Conservation (phyloP, 345 rosid species). For the Gossypium stocksii region DNA sequence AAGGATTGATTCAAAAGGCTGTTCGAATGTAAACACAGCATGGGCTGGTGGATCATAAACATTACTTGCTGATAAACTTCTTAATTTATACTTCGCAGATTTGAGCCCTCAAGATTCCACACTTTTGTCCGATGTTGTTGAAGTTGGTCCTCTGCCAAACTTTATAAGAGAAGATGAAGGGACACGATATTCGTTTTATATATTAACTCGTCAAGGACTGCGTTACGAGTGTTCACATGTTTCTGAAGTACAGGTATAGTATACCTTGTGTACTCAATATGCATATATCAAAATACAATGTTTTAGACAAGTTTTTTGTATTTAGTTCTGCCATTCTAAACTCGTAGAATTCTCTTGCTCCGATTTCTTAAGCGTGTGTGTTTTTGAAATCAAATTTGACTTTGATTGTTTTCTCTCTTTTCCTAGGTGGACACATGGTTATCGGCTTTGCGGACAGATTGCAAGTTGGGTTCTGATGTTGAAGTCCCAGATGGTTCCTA, state of each 20-base stretch:
- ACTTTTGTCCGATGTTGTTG: constrained; percentile 70
- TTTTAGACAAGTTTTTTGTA: not conserved
- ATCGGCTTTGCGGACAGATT: constrained; percentile 44
- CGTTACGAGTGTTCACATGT: constrained; percentile 73
- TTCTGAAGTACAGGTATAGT: constrained; percentile 77
- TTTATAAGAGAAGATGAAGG: constrained; percentile 62
- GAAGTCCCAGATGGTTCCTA: constrained; percentile 37
- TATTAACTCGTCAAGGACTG: constrained; percentile 71
- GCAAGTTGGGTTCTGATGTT: constrained; percentile 35
- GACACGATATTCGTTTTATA: constrained; percentile 53
- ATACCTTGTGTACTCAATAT: not conserved
- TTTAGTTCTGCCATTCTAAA: not conserved
- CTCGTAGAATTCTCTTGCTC: not conserved
- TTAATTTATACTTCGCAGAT: constrained; percentile 42
- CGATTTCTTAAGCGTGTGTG: not conserved
- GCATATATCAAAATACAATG: not conserved
- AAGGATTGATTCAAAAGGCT: not conserved
- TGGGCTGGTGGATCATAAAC: not conserved
- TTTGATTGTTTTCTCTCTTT: not conserved
- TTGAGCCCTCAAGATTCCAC: constrained; percentile 94
- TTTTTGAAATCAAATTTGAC: too few relatives aligned
- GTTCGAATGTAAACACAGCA: not conserved
- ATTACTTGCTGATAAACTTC: constrained; percentile 9
- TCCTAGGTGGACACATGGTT: constrained; percentile 77
- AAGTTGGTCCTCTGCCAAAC: constrained; percentile 66